Evolutionary conservation across 108 stramenopile genomes (phyloP).

Genomic region (Skeletonema menzelii): DNA sequence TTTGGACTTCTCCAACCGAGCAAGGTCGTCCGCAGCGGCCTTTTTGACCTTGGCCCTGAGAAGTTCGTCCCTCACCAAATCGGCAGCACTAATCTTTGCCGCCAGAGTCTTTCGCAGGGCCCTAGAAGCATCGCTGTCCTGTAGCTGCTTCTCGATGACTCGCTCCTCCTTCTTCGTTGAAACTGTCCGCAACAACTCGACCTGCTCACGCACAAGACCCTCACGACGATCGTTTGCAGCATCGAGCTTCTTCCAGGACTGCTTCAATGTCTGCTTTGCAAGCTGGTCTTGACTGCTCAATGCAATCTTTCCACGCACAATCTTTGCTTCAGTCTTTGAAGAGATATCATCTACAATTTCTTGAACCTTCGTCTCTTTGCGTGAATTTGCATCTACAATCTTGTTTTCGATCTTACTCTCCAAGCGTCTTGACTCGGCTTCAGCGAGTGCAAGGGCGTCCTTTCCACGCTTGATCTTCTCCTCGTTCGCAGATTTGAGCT

Average conservation of each 20-base stretch:
- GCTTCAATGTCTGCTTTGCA: slow-evolving; percentile 5
- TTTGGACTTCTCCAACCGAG: neutral
- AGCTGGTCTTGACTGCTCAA: neutral
- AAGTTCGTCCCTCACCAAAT: neutral
- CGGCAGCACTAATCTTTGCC: slow-evolving; percentile 4
- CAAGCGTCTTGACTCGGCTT: neutral
- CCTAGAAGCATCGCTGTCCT: neutral
- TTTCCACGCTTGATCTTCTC: slow-evolving; percentile 4
- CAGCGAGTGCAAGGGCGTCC: neutral
- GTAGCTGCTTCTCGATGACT: neutral
- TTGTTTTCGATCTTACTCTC: slow-evolving; percentile 15
- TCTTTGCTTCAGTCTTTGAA: slow-evolving; percentile 11
- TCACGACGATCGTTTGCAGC: slow-evolving; percentile 18
- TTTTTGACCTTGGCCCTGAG: slow-evolving; percentile 5
- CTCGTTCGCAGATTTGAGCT: too few relatives aligned
- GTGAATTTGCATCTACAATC: slow-evolving; percentile 14
- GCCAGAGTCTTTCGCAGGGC: slow-evolving; percentile 1
- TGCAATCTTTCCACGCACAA: slow-evolving; percentile 5
- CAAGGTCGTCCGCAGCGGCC: neutral
- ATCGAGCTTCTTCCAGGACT: slow-evolving; percentile 9
- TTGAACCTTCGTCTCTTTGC: slow-evolving; percentile 5
- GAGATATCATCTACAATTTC: neutral
- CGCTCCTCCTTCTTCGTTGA: slow-evolving; percentile 3
- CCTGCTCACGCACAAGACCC: slow-evolving; percentile 7
- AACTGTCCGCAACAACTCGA: neutral